Evolutionary conservation across 257 asterid genomes (phyloP).

Genomic region (Marsdenia floribunda): DNA sequence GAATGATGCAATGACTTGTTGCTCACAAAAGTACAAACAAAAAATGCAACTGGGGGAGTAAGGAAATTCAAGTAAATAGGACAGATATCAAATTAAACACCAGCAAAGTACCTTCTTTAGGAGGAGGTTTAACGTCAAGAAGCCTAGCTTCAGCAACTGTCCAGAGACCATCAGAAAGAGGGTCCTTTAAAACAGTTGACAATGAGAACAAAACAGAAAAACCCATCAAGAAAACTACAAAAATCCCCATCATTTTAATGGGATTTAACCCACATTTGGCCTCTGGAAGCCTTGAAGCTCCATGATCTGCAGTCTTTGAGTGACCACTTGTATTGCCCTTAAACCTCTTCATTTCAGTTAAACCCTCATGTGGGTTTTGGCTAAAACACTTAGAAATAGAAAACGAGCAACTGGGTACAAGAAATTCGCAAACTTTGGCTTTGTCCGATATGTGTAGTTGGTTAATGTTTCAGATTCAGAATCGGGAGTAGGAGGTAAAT

Average conservation of each 20-base stretch:
- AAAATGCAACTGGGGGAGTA: background rate
- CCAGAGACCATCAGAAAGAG: constrained; percentile 43
- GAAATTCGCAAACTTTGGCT: background rate
- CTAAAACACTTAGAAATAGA: background rate
- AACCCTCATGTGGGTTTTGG: constrained; percentile 1
- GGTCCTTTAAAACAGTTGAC: constrained; percentile 37
- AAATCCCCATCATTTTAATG: constrained; percentile 38
- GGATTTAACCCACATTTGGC: constrained; percentile 31
- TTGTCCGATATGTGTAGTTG: background rate
- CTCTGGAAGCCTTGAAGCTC: constrained; percentile 12
- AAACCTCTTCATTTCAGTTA: constrained; percentile 8
- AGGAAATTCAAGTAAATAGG: background rate
- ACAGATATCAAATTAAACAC: background rate
- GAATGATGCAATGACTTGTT: no score
- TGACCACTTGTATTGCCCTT: background rate
- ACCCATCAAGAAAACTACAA: constrained; percentile 39
- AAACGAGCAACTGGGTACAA: background rate
- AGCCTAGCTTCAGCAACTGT: constrained; percentile 39
- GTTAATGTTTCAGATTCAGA: background rate
- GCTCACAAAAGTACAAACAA: background rate
- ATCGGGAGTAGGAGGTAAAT: background rate
- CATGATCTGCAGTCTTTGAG: background rate
- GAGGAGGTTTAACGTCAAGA: constrained; percentile 29
- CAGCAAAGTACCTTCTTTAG: constrained; percentile 36
- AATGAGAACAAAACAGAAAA: constrained; percentile 50